These are phyloP conservation scores for Fraxinus excelsior DNA, from an alignment of 257 asterid genomes.

Conservation along the genomic window DNA sequence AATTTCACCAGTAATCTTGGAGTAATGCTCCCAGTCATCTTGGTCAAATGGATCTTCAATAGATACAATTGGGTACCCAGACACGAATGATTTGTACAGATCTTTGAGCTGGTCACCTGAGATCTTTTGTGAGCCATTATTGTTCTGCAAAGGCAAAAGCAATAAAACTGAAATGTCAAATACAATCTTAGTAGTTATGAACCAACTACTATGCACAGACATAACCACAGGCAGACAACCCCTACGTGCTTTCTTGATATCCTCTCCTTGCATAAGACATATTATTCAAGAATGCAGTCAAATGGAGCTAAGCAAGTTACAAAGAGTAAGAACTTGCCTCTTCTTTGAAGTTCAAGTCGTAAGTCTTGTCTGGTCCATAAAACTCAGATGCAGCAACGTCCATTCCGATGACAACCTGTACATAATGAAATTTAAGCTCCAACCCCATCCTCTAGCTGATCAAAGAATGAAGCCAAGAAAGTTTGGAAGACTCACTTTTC, in stretches of 20 bases:
- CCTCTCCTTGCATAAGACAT: neutral
- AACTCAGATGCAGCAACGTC: slow-evolving; percentile 99
- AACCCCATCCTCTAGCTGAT: neutral
- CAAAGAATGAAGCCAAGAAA: neutral
- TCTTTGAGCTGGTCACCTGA: slow-evolving; percentile 93
- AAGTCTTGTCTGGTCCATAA: slow-evolving; percentile 70
- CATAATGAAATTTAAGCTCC: slow-evolving; percentile 4
- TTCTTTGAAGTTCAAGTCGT: slow-evolving; percentile 96
- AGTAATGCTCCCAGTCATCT: slow-evolving; percentile 92
- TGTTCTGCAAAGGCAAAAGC: slow-evolving; percentile 51
- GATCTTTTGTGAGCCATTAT: slow-evolving; percentile 77
- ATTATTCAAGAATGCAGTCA: neutral
- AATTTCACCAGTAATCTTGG: slow-evolving; percentile 73
- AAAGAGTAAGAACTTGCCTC: slow-evolving; percentile 50
- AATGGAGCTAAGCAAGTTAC: neutral
- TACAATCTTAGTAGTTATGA: neutral
- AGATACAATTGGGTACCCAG: slow-evolving; percentile 88
- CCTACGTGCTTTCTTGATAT: neutral
- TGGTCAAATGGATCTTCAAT: slow-evolving; percentile 98
- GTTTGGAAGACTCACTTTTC: slow-evolving; percentile 47
- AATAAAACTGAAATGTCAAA: slow-evolving; percentile 5
- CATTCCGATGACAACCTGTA: slow-evolving; percentile 95
- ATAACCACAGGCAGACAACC: neutral
- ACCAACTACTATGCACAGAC: neutral
- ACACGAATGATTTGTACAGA: slow-evolving; percentile 80